phyloP scores from a whole-genome alignment of 192 early-diverging fungal species.

The Backusella liffmaniae region DNA sequence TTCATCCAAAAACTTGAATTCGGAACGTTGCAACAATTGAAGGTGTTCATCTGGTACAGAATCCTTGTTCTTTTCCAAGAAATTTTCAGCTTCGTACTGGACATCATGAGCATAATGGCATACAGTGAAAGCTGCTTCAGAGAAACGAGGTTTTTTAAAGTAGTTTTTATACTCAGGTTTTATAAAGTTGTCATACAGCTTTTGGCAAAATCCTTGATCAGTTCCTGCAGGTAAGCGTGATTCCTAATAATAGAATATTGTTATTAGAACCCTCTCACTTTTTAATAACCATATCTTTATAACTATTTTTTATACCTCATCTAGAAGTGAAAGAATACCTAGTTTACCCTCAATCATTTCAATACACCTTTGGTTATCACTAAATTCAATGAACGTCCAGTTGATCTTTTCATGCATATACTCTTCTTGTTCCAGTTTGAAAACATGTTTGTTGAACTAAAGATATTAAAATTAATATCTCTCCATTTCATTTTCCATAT shows the following conservation, averaged over 20 bases:
- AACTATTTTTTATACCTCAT: slow-evolving; percentile 72
- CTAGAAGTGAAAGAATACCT: slow-evolving; percentile 91
- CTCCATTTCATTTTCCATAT: neutral
- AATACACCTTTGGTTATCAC: slow-evolving; percentile 99
- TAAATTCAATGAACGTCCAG: slow-evolving; percentile 99
- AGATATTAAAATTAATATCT: neutral
- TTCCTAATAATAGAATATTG: slow-evolving; percentile 35
- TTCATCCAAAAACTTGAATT: slow-evolving; percentile 80
- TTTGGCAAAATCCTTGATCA: slow-evolving; percentile 83
- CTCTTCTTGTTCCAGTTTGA: slow-evolving; percentile 99
- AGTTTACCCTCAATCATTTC: slow-evolving; percentile 96
- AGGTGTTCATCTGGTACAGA: slow-evolving; percentile 95
- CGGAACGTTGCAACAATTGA: slow-evolving; percentile 70
- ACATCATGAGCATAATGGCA: slow-evolving; percentile 97
- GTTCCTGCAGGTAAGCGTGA: slow-evolving; percentile 80
- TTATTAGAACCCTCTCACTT: neutral
- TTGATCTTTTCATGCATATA: slow-evolving; percentile 95
- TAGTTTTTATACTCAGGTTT: slow-evolving; percentile 61
- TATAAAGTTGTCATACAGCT: slow-evolving; percentile 84
- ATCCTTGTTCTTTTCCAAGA: slow-evolving; percentile 99
- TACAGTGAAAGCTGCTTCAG: slow-evolving; percentile 84
- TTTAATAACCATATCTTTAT: neutral
- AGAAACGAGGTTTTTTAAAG: slow-evolving; percentile 93
- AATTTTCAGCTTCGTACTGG: slow-evolving; percentile 92
- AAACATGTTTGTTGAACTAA: slow-evolving; percentile 95